A percentile compares a stretch with the other conserved stretches of the same genome.
These are phyloP conservation scores for Capillidium heterosporum DNA, from an alignment of 371 early-diverging fungal species.

Conservation along the genomic window DNA sequence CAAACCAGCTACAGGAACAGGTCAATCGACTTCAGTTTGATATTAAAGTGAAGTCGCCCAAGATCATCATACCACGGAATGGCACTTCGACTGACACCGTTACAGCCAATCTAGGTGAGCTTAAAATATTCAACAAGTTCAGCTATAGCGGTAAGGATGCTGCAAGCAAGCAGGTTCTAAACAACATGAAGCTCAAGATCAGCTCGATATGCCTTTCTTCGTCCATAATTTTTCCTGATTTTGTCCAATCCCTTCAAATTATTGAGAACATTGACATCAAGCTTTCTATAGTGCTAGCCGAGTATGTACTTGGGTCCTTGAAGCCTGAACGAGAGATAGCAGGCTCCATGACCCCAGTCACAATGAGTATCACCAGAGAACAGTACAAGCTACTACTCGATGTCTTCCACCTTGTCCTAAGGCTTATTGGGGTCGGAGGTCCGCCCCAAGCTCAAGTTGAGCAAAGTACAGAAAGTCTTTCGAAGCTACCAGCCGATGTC, in stretches of 20 bases:
- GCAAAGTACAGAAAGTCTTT: background rate
- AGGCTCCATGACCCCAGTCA: background rate
- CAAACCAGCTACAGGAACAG: constrained; percentile 55
- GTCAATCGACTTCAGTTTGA: constrained; percentile 66
- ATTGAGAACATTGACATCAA: constrained; percentile 65
- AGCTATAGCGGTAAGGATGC: constrained; percentile 13
- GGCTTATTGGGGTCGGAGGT: background rate
- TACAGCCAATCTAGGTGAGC: constrained; percentile 71
- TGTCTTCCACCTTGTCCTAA: constrained; percentile 7
- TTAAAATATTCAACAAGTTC: constrained; percentile 63
- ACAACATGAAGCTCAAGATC: constrained; percentile 43
- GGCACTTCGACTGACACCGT: constrained; percentile 31
- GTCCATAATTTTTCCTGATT: constrained; percentile 16
- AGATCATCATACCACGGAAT: constrained; percentile 68
- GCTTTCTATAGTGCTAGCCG: constrained; percentile 30
- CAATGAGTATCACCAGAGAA: background rate
- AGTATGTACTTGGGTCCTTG: constrained; percentile 15
- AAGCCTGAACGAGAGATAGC: constrained; percentile 22
- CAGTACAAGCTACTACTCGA: constrained; percentile 16
- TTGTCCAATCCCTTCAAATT: constrained; percentile 35
- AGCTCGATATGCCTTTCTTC: constrained; percentile 47
- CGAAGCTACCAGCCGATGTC: background rate
- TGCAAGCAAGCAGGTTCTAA: constrained; percentile 19
- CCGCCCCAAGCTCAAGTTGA: background rate
- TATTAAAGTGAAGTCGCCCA: constrained; percentile 67